A percentile compares a stretch with the other conserved stretches of the same genome.
phyloP scores from a whole-genome alignment of 805 yeast species.

The Candida sithepensis region DNA sequence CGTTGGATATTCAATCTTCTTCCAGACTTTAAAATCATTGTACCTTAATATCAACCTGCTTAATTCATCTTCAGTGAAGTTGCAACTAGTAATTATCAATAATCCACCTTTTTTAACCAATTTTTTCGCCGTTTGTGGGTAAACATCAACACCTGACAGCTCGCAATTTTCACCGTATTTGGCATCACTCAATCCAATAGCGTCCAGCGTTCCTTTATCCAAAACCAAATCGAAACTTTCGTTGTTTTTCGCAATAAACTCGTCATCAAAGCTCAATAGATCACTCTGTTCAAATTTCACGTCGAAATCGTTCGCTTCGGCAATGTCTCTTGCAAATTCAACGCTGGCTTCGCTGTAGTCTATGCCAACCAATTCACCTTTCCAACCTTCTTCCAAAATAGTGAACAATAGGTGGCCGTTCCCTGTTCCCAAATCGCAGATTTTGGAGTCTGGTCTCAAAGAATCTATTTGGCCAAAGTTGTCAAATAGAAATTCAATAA shows the following conservation, averaged over 20 bases:
- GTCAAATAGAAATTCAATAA: slow-evolving; percentile 66
- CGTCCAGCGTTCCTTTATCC: slow-evolving; percentile 97
- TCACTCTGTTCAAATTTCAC: slow-evolving; percentile 65
- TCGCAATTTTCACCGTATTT: slow-evolving; percentile 43
- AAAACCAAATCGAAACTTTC: slow-evolving; percentile 66
- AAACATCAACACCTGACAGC: slow-evolving; percentile 52
- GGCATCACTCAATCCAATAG: slow-evolving; percentile 79
- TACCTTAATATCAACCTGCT: slow-evolving; percentile 44
- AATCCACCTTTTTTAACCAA: slow-evolving; percentile 57
- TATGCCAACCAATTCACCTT: slow-evolving; percentile 63
- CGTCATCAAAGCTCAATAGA: slow-evolving; percentile 43
- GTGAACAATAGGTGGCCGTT: slow-evolving; percentile 87
- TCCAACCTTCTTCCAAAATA: slow-evolving; percentile 59
- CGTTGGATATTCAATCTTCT: slow-evolving; percentile 68
- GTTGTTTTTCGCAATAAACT: slow-evolving; percentile 26
- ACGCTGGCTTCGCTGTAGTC: slow-evolving; percentile 87
- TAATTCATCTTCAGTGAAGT: slow-evolving; percentile 83
- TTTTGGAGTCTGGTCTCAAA: slow-evolving; percentile 32
- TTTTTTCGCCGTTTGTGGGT: slow-evolving; percentile 56
- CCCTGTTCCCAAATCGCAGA: slow-evolving; percentile 92
- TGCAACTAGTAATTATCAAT: slow-evolving; percentile 83
- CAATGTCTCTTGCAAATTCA: slow-evolving; percentile 63
- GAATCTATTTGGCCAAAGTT: slow-evolving; percentile 35
- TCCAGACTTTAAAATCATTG: slow-evolving; percentile 53
- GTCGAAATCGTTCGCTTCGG: slow-evolving; percentile 34